Percentiles rank a stretch among this genome's conserved stretches.
Conservation (phyloP, 192 early-diverging fungal genomes). For the Anaeromyces robustus region DNA sequence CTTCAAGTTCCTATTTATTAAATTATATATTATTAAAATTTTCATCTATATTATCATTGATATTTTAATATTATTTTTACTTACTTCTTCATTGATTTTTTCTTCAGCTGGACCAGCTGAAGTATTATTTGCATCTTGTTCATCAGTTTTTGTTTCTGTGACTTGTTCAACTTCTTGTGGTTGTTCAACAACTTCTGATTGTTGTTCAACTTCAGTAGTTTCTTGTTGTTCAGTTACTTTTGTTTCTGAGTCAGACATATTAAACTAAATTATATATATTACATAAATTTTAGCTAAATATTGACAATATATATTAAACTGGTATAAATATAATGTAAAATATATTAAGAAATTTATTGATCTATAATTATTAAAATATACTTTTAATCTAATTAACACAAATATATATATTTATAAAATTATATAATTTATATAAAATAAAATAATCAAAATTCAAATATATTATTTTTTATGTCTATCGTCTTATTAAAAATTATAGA, state of each 20-base stretch:
- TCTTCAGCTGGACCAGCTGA: not conserved
- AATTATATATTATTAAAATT: too few species aligned
- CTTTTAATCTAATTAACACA: too few species aligned
- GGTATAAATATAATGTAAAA: too few species aligned
- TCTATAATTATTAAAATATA: too few species aligned
- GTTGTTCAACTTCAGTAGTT: not conserved
- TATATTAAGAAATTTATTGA: too few species aligned
- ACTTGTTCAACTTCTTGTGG: not conserved
- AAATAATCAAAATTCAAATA: too few species aligned
- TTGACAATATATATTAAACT: too few species aligned
- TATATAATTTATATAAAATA: too few species aligned
- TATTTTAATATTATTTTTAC: not conserved
- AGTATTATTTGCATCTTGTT: not conserved
- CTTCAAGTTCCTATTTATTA: constrained; percentile 48
- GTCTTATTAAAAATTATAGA: too few species aligned
- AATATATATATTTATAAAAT: too few species aligned
- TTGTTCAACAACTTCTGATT: not conserved
- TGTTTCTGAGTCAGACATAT: not conserved
- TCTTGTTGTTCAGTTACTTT: not conserved
- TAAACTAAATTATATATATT: not conserved
- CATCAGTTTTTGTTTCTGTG: not conserved
- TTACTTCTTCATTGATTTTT: not conserved
- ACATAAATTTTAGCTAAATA: not conserved
- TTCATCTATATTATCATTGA: too few species aligned
- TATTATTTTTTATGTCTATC: too few species aligned